Conservation (phyloP, 2,329 filamentous ascomycete species). For the Colletotrichum spaethianum region DNA sequence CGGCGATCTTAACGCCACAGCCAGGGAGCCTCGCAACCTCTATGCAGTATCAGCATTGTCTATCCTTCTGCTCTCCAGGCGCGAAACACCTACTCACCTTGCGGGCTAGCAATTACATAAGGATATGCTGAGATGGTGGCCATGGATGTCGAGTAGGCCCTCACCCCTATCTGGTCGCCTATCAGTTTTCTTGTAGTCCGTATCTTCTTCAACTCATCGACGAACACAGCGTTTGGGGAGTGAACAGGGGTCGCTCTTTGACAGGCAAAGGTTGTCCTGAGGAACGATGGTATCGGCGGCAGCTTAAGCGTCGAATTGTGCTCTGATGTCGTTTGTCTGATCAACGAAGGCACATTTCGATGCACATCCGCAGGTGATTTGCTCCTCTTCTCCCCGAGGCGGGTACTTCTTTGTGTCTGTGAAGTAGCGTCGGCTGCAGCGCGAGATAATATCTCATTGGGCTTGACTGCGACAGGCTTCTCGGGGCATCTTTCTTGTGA, state of each 20-base stretch:
- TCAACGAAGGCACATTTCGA: constrained; percentile 56
- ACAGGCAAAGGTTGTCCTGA: constrained; percentile 78
- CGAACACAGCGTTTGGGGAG: constrained; percentile 82
- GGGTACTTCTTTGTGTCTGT: background rate
- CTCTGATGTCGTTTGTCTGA: constrained; percentile 83
- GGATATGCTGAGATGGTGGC: constrained; percentile 89
- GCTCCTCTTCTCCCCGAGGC: background rate
- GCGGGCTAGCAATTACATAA: constrained; percentile 55
- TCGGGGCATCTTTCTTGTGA: constrained; percentile 43
- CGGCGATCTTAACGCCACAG: constrained; percentile 84
- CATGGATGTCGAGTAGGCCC: constrained; percentile 91
- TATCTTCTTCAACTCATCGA: constrained; percentile 81
- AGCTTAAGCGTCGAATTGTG: constrained; percentile 72
- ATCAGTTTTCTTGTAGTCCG: constrained; percentile 78
- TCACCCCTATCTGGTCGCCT: constrained; percentile 83
- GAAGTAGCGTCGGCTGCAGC: constrained; percentile 30
- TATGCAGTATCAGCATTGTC: constrained; percentile 43
- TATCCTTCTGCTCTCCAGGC: background rate
- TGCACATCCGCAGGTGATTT: background rate
- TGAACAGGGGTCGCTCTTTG: constrained; percentile 80
- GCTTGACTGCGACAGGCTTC: background rate
- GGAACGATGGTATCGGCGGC: constrained; percentile 72
- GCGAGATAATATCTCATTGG: constrained; percentile 44
- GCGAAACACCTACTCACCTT: constrained; percentile 53
- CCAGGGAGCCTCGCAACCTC: constrained; percentile 77